Evolutionary conservation across 139 green algal genomes (phyloP), one percentile per base, ranked within the genome.

Genomic region (Coelastrella sp.): DNA sequence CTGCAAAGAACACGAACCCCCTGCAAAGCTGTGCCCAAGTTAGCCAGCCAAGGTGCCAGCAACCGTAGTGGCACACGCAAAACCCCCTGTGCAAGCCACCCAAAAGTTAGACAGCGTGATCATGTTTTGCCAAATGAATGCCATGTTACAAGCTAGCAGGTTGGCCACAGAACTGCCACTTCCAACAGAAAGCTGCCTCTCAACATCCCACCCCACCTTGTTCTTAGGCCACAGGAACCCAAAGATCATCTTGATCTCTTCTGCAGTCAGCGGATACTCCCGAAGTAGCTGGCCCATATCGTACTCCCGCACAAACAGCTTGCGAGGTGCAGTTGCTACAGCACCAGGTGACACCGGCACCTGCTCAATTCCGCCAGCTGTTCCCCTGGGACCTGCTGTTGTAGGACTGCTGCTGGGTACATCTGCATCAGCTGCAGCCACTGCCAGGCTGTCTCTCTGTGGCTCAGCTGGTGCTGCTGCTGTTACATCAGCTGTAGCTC

Each of bases 181-280:
- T 47, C 32, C 32, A 47, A 47, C 32, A 47, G 32, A 47, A 47
- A 47, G 32, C 32, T 47, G 32, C 32, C 32, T 47, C 32, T 47
- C 32, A 47, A 47, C 32, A 47, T 47, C 32, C 32, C 0, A 14
- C 0, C 74, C 47, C 74, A 90, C 79, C 87, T 91, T 87, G 78
- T 87, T 87, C 87, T 91, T 87, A 5, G 79, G 79, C 87, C 87
- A 91, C 56, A 91, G 80, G 66, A 91, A 87, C 19, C 79, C 78
- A 22, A 87, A 91, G 79, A 91, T 91, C 79, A 91, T 81, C 66
- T 90, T 92, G 54, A 94, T 92, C 73, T 94, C 92, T 4, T 93
- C 89, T 54, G 87, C 75, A n/a, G 73, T 89, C 13, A 93, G 32
- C 47, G 93, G 92, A 73, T 96, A 92, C 88, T 96, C 91, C 4